Base-by-base conservation (phyloP, 2,329 filamentous ascomycete species). In the Bipolaris gigantea region DNA sequence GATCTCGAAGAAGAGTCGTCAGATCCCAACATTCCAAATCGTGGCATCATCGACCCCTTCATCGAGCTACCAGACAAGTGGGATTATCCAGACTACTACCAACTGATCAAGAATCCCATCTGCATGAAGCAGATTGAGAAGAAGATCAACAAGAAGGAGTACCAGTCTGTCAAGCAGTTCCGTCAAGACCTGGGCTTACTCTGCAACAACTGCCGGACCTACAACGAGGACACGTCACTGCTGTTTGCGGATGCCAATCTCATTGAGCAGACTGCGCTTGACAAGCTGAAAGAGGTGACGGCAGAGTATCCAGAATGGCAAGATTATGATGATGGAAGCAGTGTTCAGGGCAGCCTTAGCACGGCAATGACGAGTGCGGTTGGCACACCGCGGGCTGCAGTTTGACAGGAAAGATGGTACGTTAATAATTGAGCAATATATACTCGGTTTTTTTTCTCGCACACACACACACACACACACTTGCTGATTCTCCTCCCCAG, bases 111-210 rank as follows among this genome's bases (percentile, higher is more conserved):
- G 70, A 88, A 87, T 50, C 94, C 94, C 0, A 97, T 99, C 70
- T 93, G 90, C 70, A 96, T 97, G 89, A 94, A 96, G 65, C 87
- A 92, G 73, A 96, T 99, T 69, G 86, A 90, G 72, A 90, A 89
- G 72, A 93, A 91, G 80, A 96, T 99, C 78, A 97, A 96, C 80
- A 93, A 90, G 76, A 90, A 95, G 70, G 90, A 97, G 71, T 99
- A 99, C 75, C 85, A 85, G 64, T 89, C 84, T 67, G 77, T 97
- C 56, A 86, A 84, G 70, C 90, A 92, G 64, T 85, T 99, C 81
- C 84, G 86, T 50, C 85, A 84, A 62, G 95, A 99, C 70, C 87
- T 99, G 59, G 85, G 86, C 46, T 78, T 93, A 59, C 84, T 99
- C 75, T 94, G 92, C 73, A 86, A 83, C 71, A 99, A 99, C 75